phyloP scores from a whole-genome alignment of 805 yeast species.

The Candida succiphila region DNA sequence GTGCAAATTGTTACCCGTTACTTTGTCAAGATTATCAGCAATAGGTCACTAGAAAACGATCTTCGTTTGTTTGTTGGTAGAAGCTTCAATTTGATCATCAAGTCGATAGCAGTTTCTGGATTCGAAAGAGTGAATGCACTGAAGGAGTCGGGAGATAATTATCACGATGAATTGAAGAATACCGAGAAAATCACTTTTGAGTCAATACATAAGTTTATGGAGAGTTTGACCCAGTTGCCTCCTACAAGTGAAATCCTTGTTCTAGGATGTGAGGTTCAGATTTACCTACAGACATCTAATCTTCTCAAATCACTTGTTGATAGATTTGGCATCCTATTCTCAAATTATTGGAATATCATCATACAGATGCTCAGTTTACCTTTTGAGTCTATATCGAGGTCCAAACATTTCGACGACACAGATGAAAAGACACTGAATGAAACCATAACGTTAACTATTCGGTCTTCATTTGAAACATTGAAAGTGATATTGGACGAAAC shows the following conservation, averaged over 20 bases:
- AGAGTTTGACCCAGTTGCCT: slow-evolving; percentile 27
- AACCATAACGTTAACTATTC: slow-evolving; percentile 41
- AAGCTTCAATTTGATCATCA: slow-evolving; percentile 42
- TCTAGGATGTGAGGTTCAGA: slow-evolving; percentile 55
- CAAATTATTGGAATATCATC: slow-evolving; percentile 59
- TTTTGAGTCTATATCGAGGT: slow-evolving; percentile 30
- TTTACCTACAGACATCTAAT: slow-evolving; percentile 49
- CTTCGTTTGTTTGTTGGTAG: slow-evolving; percentile 38
- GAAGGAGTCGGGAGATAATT: slow-evolving; percentile 1
- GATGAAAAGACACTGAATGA: slow-evolving; percentile 29
- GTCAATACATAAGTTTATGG: slow-evolving; percentile 37
- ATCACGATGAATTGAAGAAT: slow-evolving; percentile 7
- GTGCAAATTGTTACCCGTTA: slow-evolving; percentile 41
- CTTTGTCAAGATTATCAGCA: slow-evolving; percentile 34
- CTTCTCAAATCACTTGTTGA: slow-evolving; percentile 69
- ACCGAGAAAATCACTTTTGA: slow-evolving; percentile 39
- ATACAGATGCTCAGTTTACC: slow-evolving; percentile 54
- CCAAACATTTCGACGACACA: slow-evolving; percentile 13
- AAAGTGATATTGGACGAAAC: slow-evolving; percentile 84
- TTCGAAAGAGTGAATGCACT: slow-evolving; percentile 15
- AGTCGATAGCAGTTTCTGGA: slow-evolving; percentile 29
- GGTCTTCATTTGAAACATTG: slow-evolving; percentile 70
- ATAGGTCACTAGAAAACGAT: slow-evolving; percentile 31
- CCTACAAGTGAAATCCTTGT: slow-evolving; percentile 32
- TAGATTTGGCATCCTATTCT: slow-evolving; percentile 55